These are phyloP conservation scores for Eucalyptus erythrocorys DNA, from an alignment of 345 rosid genomes.

Conservation along the genomic window DNA sequence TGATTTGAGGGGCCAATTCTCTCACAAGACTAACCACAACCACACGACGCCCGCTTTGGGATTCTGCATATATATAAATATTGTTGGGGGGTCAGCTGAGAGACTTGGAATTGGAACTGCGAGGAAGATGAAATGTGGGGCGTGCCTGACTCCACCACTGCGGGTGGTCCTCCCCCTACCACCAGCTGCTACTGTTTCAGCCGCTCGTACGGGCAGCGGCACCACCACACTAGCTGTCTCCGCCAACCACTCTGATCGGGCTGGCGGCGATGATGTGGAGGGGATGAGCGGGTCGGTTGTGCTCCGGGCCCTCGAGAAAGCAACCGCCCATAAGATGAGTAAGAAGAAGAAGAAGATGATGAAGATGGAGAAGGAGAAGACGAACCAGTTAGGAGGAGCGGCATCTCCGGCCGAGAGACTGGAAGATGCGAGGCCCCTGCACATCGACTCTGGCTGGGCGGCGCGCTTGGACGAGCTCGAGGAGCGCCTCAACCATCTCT, in stretches of 20 bases:
- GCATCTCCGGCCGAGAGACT: background rate
- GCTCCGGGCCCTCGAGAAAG: constrained; percentile 55
- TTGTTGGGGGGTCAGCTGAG: background rate
- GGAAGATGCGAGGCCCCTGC: background rate
- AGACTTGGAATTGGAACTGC: background rate
- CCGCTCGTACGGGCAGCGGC: background rate
- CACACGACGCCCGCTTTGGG: background rate
- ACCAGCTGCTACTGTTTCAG: background rate
- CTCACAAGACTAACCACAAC: background rate
- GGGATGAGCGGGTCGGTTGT: constrained; percentile 41
- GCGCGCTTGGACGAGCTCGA: background rate
- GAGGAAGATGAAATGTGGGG: background rate
- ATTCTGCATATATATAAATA: background rate
- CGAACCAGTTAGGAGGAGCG: background rate
- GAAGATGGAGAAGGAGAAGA: background rate
- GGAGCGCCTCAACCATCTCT: background rate
- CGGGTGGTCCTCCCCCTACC: background rate
- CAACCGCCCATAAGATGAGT: constrained; percentile 30
- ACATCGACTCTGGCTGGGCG: background rate
- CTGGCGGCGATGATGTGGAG: background rate
- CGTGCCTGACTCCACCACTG: background rate
- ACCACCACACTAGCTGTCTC: background rate
- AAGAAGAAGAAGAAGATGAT: constrained; percentile 1
- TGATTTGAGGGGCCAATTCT: background rate
- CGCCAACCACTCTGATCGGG: background rate